Base-by-base conservation (phyloP, 129 eudicot genomes). In the Flaveria trinervia region DNA sequence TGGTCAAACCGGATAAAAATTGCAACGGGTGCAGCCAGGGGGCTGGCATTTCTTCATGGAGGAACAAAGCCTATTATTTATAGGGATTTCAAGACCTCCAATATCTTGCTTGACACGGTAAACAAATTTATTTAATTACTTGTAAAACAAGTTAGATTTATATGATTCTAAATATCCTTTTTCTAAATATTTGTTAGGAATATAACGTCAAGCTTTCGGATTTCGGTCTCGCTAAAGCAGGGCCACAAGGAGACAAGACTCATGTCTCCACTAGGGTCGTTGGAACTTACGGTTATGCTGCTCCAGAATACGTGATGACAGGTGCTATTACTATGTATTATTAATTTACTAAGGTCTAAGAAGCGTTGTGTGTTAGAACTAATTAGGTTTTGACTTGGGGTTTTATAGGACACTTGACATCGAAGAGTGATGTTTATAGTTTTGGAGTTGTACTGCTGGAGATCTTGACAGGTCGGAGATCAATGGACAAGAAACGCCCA, bases 221-320 rank as follows among this genome's bases (percentile, higher is more conserved):
- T 82, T 93, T 93, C 57, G 98, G 98, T 82, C 90, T 93, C 59
- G 98, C 98, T 8, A 93, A 91, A 83, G 98, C 98, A 33, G 98
- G 97, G 41, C 98, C 98, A 26, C 98, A 91, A 60, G 98, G 97
- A 45, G 98, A 93, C 66, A 91, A 93, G 77, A 93, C 98, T 18
- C 98, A 93, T 65, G 98, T 93, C 65, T 93, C 98, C 13, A 93
- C 98, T 13, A 82, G 97, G 81, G 98, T 93, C 15, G 91, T 91
- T 8, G 98, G 98, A 22, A 93, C 98, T 57, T 93, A 93, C 65
- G 98, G 98, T 56, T 93, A 93, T 77, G 97, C 98, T 12, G 98
- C 98, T 50, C 98, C 98, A 1, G 98, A 93, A 77, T 93, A 93
- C 59, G 97, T 93, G 59, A 93, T 93, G 98, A 93, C 98, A 65